Conservation (phyloP, 257 asterid species). For the Gynochthodes officinalis region DNA sequence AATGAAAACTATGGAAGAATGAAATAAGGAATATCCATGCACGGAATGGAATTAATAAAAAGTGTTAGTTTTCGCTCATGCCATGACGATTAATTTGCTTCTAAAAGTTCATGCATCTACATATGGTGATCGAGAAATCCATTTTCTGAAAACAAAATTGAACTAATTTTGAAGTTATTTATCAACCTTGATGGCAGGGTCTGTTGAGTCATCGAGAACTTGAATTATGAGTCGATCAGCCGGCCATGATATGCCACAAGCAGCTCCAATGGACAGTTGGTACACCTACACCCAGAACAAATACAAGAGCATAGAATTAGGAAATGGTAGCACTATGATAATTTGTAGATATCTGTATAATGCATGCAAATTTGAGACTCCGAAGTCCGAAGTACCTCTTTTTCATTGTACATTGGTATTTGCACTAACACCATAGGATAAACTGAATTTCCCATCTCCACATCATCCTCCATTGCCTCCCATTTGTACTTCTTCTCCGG, state of each 20-base stretch:
- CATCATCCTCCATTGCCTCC: constrained; percentile 30
- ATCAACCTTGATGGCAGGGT: constrained; percentile 30
- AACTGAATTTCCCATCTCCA: constrained; percentile 26
- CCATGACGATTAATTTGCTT: no score
- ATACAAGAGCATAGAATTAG: neutral
- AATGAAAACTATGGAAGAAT: no score
- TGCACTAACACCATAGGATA: constrained; percentile 35
- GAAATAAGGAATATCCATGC: no score
- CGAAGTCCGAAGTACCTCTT: constrained; percentile 28
- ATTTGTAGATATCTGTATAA: neutral
- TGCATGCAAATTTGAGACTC: neutral
- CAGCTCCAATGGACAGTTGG: constrained; percentile 40
- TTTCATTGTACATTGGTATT: constrained; percentile 42
- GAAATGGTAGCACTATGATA: no score
- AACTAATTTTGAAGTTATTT: neutral
- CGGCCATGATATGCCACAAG: constrained; percentile 39
- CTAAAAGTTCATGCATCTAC: neutral
- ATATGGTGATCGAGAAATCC: neutral
- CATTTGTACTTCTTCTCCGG: constrained; percentile 35
- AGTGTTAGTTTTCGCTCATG: no score
- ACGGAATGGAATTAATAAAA: no score
- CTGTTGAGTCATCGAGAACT: constrained; percentile 41
- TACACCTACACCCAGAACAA: constrained; percentile 24
- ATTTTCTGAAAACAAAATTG: neutral
- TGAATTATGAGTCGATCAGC: constrained; percentile 31